These are phyloP conservation scores for Neurospora sp. DNA, from an alignment of 495 filamentous ascomycete genomes.

Conservation along the genomic window DNA sequence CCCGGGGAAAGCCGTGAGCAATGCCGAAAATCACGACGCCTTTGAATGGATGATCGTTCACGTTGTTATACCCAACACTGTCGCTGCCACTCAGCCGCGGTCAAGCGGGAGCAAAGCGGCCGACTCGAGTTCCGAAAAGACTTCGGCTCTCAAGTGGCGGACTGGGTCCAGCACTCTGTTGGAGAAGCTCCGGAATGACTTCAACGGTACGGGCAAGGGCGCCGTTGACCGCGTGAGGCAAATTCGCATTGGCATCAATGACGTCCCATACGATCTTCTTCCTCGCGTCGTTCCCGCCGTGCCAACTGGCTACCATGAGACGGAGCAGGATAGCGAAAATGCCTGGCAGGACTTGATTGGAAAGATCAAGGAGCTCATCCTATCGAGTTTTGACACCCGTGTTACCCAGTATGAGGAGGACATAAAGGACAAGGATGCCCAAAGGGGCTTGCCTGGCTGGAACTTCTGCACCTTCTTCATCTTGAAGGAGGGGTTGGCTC, in stretches of 20 bases:
- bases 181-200: constrained; percentile 85
- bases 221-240: constrained; percentile 74
- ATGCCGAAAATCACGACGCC: constrained; percentile 77
- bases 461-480: constrained; percentile 99
- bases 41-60: constrained; percentile 96
- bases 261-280: constrained; percentile 47
- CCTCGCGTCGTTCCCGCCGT: constrained; percentile 47
- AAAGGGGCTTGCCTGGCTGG: constrained; percentile 86
- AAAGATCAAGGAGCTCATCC: constrained; percentile 79
- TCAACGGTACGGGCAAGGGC: constrained; percentile 75
- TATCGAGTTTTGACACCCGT: constrained; percentile 81
- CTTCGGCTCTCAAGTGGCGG: constrained; percentile 52
- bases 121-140: constrained; percentile 32
- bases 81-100: constrained; percentile 60
- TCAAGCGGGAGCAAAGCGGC: constrained; percentile 25
- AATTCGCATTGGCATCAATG: constrained; percentile 60
- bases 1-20: constrained; percentile 38
- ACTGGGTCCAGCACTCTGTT: constrained; percentile 69
- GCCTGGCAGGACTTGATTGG: constrained; percentile 73
- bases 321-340: constrained; percentile 56
- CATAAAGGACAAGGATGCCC: constrained; percentile 84
- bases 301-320: constrained; percentile 50
- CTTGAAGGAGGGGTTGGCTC: constrained; percentile 85
- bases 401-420: constrained; percentile 96
- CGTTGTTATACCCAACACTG: constrained; percentile 72